Evolutionary conservation across 805 yeast genomes (phyloP), one percentile per base, ranked within the genome.

Genomic region (Candida ipomoeae): DNA sequence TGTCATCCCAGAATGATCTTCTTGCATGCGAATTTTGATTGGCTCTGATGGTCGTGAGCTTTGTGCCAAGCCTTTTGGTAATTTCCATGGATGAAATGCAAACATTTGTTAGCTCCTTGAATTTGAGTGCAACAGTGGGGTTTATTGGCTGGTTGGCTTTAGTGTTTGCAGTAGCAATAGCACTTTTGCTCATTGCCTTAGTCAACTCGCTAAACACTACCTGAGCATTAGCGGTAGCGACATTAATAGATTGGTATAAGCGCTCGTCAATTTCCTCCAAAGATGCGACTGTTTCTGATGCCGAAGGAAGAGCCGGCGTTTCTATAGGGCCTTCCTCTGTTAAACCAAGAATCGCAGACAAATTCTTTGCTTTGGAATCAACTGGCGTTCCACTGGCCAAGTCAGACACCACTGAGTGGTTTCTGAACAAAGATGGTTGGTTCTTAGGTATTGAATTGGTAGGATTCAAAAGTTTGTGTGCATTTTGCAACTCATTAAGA

Each of bases 41-140:
- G 15, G 75, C 67, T 33, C 82, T 65, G 32, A 82, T 75, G 2
- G 77, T 68, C 11, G 73, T 69, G 46, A 91, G 70, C 48, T 83
- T 78, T 13, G 70, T 70, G 51, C 79, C 79, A 44, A 89, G 75
- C 51, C 83, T 70, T 55, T 84, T 83, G 8, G 96, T 87, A 39
- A 86, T 79, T n/a, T 89, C 96, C 79, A 87, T 84, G 1, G 96
- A 87, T 17, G 82, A 73, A 49, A 87, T 80, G 63, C 96, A 89
- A 11, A 88, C 85, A 42, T 74, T 77, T 0, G 95, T 85, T 44
- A 91, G 72, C 44, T 89, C 96, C 57, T 84, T 83, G 32, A 89
- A 85, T 57, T 84, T 85, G 5, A 76, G 62, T 1, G 87, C 83
- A 33, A 83, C 76, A 5, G 65, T 62, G n/a, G 76, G 62, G 17